Percentiles rank a stretch among this genome's conserved stretches.
phyloP scores from a whole-genome alignment of 2,329 filamentous ascomycete species.

The Tolypocladium sp. region DNA sequence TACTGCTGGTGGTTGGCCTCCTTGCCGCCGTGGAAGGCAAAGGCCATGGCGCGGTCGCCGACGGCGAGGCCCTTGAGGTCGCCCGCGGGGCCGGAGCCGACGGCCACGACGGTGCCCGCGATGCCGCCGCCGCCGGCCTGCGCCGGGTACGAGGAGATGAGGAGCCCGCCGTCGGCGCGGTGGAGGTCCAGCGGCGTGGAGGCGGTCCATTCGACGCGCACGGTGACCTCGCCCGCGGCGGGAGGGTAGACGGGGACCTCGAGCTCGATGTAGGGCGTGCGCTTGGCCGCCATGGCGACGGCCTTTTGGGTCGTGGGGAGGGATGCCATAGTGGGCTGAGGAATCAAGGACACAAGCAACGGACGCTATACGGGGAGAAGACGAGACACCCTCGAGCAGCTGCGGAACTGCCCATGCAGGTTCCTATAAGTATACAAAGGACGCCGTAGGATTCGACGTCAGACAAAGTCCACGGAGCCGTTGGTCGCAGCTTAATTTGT shows the following conservation, averaged over 20 bases:
- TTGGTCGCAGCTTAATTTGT: not conserved
- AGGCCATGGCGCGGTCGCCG: constrained; percentile 48
- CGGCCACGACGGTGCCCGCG: constrained; percentile 42
- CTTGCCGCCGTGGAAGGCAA: constrained; percentile 34
- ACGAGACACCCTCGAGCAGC: too few relatives aligned
- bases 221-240: constrained; percentile 35
- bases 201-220: constrained; percentile 48
- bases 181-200: constrained; percentile 55
- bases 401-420: not conserved
- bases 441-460: not conserved
- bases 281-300: constrained; percentile 45
- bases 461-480: not conserved
- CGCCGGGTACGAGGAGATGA: constrained; percentile 38
- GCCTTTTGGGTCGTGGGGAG: constrained; percentile 57
- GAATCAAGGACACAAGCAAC: not conserved
- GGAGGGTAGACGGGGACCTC: constrained; percentile 32
- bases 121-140: constrained; percentile 40
- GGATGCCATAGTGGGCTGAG: constrained; percentile 11
- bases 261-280: constrained; percentile 43
- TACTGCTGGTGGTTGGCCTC: constrained; percentile 48
- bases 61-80: constrained; percentile 31
- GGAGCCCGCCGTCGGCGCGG: constrained; percentile 48
- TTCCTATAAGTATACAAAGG: not conserved
- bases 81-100: constrained; percentile 27
- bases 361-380: too few relatives aligned